Percentiles rank a stretch among this genome's conserved stretches.
Conservation (phyloP, 257 asterid species). For the Salvia rosmarinus region DNA sequence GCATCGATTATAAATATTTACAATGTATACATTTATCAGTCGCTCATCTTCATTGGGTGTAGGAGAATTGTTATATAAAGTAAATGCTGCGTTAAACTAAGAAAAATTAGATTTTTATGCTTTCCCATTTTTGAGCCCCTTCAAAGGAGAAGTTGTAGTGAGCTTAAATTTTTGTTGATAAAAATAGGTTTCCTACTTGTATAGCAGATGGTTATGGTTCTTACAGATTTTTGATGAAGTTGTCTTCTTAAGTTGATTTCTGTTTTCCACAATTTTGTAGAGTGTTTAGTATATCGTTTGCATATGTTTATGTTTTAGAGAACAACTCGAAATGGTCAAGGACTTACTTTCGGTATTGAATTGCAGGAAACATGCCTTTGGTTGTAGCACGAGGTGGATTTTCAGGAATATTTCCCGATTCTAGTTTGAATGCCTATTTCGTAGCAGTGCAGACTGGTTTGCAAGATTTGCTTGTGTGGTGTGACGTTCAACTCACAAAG, state of each 20-base stretch:
- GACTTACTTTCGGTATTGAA: constrained; percentile 5
- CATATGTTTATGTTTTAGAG: not conserved
- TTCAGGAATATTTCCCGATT: constrained; percentile 79
- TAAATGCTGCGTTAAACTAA: not conserved
- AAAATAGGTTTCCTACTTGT: no score
- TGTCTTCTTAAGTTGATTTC: constrained; percentile 5
- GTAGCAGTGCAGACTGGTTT: constrained; percentile 44
- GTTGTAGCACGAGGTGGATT: constrained; percentile 83
- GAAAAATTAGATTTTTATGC: not conserved
- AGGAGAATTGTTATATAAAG: not conserved
- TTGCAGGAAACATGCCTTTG: constrained; percentile 69
- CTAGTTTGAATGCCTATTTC: constrained; percentile 57
- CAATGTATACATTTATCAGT: not conserved
- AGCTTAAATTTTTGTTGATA: not conserved
- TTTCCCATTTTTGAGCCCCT: not conserved
- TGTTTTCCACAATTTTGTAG: constrained; percentile 8
- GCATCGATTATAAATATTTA: not conserved
- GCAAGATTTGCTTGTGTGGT: constrained; percentile 51
- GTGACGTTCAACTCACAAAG: constrained; percentile 86
- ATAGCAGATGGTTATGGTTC: not conserved
- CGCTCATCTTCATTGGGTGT: not conserved
- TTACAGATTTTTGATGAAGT: not conserved
- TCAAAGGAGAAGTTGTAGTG: not conserved
- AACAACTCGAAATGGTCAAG: not conserved
- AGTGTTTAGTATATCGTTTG: not conserved